These are phyloP conservation scores for Prunus campanulata DNA, from an alignment of 306 rosid genomes.

Conservation along the genomic window DNA sequence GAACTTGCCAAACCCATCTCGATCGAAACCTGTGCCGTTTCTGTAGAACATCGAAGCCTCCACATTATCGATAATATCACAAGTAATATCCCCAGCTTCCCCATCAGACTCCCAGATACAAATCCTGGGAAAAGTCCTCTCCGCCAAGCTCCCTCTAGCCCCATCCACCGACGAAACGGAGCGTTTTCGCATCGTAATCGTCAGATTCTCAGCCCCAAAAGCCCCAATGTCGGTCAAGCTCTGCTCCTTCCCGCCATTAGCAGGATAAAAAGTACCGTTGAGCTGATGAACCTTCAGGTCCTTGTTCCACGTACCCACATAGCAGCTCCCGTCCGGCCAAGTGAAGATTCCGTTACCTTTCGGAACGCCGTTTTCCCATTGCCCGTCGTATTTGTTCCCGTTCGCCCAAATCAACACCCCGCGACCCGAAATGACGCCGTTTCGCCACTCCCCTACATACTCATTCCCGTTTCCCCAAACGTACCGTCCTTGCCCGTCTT, in stretches of 20 bases:
- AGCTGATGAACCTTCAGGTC: slow-evolving; percentile 56
- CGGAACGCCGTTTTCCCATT: slow-evolving; percentile 85
- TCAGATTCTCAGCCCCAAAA: slow-evolving; percentile 38
- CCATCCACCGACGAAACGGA: slow-evolving; percentile 48
- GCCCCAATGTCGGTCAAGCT: slow-evolving; percentile 31
- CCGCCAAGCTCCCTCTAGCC: slow-evolving; percentile 53
- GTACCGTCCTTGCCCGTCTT: slow-evolving; percentile 83
- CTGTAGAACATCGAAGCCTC: slow-evolving; percentile 77
- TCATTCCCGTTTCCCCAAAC: slow-evolving; percentile 90
- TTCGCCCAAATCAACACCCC: slow-evolving; percentile 76
- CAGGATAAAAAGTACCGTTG: slow-evolving; percentile 62
- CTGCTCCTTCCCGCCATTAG: slow-evolving; percentile 41
- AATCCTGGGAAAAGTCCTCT: slow-evolving; percentile 69
- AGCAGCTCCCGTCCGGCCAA: slow-evolving; percentile 81
- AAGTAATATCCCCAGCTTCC: slow-evolving; percentile 93
- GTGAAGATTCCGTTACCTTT: slow-evolving; percentile 78
- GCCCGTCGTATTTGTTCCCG: slow-evolving; percentile 83
- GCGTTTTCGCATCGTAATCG: slow-evolving; percentile 59
- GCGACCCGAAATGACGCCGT: slow-evolving; percentile 69
- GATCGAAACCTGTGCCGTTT: slow-evolving; percentile 37
- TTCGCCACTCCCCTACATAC: slow-evolving; percentile 81
- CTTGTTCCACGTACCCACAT: slow-evolving; percentile 67
- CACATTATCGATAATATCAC: slow-evolving; percentile 85
- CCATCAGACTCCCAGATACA: slow-evolving; percentile 97
- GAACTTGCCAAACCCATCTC: slow-evolving; percentile 39